A percentile compares a stretch with the other conserved stretches of the same genome.
phyloP scores from a whole-genome alignment of 208 protist genomes.

The Acanthamoeba castellanii region DNA sequence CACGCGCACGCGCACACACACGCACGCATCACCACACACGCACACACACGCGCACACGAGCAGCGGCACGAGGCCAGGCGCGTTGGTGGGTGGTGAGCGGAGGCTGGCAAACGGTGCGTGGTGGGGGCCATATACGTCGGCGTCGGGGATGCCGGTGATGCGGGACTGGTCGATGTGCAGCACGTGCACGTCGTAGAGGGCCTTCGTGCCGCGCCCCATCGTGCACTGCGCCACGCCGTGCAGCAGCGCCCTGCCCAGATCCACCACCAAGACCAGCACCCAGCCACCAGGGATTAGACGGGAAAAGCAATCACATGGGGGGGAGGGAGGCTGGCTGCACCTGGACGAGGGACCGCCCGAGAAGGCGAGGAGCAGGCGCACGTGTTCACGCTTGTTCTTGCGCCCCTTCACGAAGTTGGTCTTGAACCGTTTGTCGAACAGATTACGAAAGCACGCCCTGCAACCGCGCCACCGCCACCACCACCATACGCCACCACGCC shows the following conservation, averaged over 20 bases:
- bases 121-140: not conserved
- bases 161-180: slow-evolving; percentile 11
- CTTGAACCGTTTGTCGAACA: slow-evolving; percentile 15
- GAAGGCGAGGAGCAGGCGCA: not conserved
- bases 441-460: not conserved
- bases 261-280: not conserved
- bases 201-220: slow-evolving; percentile 30
- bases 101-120: too few species aligned
- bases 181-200: slow-evolving; percentile 28
- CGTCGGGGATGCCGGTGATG: not conserved
- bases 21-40: too few species aligned
- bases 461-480: not conserved
- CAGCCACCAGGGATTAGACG: not conserved
- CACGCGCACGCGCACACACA: too few species aligned
- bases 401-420: not conserved
- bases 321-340: not conserved
- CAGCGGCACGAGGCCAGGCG: too few species aligned
- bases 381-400: slow-evolving; percentile 21
- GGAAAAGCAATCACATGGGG: not conserved
- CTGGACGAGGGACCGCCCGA: slow-evolving; percentile 7
- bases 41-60: too few species aligned
- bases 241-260: not conserved
- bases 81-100: too few species aligned
- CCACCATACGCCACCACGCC: not conserved
- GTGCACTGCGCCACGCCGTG: slow-evolving; percentile 20